Conservation (phyloP, 805 yeast species). For the Starmerella asiatica region DNA sequence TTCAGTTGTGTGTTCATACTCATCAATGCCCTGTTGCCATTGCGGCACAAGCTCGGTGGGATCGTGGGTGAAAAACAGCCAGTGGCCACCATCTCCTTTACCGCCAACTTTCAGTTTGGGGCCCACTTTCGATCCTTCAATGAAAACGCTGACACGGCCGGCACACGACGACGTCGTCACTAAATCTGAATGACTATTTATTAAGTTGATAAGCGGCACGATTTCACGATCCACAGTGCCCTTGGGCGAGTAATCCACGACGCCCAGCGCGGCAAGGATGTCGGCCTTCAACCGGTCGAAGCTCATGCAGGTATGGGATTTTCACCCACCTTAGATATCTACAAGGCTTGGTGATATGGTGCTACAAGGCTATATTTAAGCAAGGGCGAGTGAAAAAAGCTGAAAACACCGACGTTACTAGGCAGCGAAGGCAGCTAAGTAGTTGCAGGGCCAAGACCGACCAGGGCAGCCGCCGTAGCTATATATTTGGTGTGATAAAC, state of each 20-base stretch:
- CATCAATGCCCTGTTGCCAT: slow-evolving; percentile 21
- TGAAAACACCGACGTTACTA: too few relatives aligned
- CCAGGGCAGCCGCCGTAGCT: too few relatives aligned
- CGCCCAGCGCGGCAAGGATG: slow-evolving; percentile 20
- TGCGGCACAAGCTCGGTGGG: slow-evolving; percentile 31
- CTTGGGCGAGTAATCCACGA: slow-evolving; percentile 52
- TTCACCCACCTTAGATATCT: too few relatives aligned
- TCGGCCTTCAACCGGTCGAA: slow-evolving; percentile 17
- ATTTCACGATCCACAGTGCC: slow-evolving; percentile 70
- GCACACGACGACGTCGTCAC: slow-evolving; percentile 85
- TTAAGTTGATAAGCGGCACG: slow-evolving; percentile 54
- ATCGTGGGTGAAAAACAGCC: slow-evolving; percentile 73
- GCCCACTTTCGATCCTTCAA: slow-evolving; percentile 50
- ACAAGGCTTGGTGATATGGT: too few relatives aligned
- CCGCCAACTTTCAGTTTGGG: slow-evolving; percentile 45
- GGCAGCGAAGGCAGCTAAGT: too few relatives aligned
- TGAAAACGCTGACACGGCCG: slow-evolving; percentile 69
- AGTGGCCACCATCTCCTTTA: slow-evolving; percentile 71
- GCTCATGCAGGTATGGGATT: too few relatives aligned
- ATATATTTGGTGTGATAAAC: too few relatives aligned
- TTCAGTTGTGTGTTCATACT: slow-evolving; percentile 12
- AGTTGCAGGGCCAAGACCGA: too few relatives aligned
- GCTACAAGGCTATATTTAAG: too few relatives aligned
- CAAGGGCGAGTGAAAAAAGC: too few relatives aligned
- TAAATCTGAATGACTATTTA: slow-evolving; percentile 50